phyloP scores from a whole-genome alignment of 129 eudicot species.

The Kitagawia praeruptora region DNA sequence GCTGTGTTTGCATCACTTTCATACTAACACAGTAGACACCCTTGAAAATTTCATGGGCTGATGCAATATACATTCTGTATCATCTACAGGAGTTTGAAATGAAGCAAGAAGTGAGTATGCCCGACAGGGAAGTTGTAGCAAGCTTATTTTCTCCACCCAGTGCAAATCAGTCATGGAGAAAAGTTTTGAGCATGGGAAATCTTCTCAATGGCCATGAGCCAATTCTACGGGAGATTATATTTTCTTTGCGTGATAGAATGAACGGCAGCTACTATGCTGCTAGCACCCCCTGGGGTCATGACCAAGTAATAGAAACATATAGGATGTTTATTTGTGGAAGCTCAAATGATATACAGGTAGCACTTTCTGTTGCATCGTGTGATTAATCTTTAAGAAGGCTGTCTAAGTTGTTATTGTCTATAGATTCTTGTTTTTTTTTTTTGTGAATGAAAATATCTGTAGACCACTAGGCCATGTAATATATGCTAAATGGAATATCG shows the following conservation, averaged over 20 bases:
- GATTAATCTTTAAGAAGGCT: slow-evolving; percentile 26
- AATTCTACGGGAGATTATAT: slow-evolving; percentile 61
- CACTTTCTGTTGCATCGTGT: slow-evolving; percentile 80
- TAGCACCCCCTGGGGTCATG: slow-evolving; percentile 26
- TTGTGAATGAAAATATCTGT: not conserved
- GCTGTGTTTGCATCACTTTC: not conserved
- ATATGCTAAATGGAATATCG: not conserved
- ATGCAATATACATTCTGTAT: not conserved
- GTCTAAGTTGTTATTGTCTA: not conserved
- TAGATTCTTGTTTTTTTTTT: not conserved
- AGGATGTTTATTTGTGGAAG: slow-evolving; percentile 88
- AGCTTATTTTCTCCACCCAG: slow-evolving; percentile 75
- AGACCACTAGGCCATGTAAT: not conserved
- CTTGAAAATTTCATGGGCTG: not conserved
- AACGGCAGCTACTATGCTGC: slow-evolving; percentile 62
- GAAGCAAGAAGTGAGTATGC: slow-evolving; percentile 45
- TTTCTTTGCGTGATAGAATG: slow-evolving; percentile 52
- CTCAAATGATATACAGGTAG: slow-evolving; percentile 70
- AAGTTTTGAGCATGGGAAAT: slow-evolving; percentile 92
- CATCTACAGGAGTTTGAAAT: slow-evolving; percentile 33
- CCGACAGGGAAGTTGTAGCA: slow-evolving; percentile 56
- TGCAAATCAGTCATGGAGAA: slow-evolving; percentile 92
- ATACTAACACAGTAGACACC: not conserved
- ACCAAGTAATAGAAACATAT: slow-evolving; percentile 71
- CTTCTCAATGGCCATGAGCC: slow-evolving; percentile 95